Percentiles rank a stretch among this genome's conserved stretches.
Conservation (phyloP, 495 filamentous ascomycete genomes). For the Podospora fimiseda region DNA sequence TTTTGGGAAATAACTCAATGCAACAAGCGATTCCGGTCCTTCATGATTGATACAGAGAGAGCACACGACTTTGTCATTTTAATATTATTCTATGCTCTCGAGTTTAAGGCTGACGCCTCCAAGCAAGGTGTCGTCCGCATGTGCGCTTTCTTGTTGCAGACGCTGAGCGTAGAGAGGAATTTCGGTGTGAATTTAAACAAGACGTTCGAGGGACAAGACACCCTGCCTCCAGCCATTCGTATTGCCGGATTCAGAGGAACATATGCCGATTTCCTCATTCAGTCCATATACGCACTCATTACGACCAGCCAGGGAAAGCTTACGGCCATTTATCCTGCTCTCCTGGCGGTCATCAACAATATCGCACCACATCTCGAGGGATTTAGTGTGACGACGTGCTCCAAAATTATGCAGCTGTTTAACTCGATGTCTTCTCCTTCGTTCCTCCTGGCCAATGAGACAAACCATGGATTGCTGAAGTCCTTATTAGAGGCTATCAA, state of each 20-base stretch:
- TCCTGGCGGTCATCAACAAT: conserved; percentile 91
- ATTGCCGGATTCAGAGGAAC: conserved; percentile 79
- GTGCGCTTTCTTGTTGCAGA: conserved; percentile 96
- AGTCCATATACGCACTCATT: conserved; percentile 91
- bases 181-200: conserved; percentile 89
- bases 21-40: conserved; percentile 95
- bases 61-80: conserved; percentile 90
- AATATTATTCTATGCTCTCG: conserved; percentile 85
- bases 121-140: conserved; percentile 91
- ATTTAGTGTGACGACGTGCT: conserved; percentile 65
- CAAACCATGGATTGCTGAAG: conserved; percentile 73
- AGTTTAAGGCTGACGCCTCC: conserved; percentile 75
- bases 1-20: conserved; percentile 98
- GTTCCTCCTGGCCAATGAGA: conserved; percentile 93
- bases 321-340: conserved; percentile 84
- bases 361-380: conserved; percentile 76
- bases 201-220: conserved; percentile 82
- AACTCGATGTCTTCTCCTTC: conserved; percentile 90
- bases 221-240: conserved; percentile 71
- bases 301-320: conserved; percentile 88
- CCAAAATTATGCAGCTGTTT: conserved; percentile 83
- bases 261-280: conserved; percentile 91
- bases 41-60: conserved; percentile 92
- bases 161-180: conserved; percentile 84
- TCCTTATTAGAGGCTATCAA: conserved; percentile 89